A percentile compares a stretch with the other conserved stretches of the same genome.
These are phyloP conservation scores for Neurospora sp. DNA, from an alignment of 495 filamentous ascomycete genomes.

Conservation along the genomic window DNA sequence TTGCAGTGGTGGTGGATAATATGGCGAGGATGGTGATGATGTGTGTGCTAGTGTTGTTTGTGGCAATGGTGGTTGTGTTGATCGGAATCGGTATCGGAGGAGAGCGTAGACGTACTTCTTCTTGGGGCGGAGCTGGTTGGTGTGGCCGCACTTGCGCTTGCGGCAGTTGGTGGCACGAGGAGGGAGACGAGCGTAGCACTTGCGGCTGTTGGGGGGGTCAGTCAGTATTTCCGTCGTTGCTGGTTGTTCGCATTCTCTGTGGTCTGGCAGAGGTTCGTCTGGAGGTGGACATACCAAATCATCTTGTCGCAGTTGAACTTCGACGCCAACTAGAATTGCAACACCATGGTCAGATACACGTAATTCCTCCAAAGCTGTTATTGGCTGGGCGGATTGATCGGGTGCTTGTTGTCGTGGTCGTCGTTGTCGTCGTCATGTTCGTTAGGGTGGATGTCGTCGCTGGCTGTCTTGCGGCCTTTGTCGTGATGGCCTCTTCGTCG, in stretches of 20 bases:
- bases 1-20: too few species aligned
- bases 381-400: neutral
- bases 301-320: constrained; percentile 99
- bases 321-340: constrained; percentile 49
- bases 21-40: too few species aligned
- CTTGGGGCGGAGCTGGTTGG: constrained; percentile 99
- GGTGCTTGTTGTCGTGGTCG: neutral
- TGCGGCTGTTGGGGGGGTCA: constrained; percentile 44
- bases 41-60: too few species aligned
- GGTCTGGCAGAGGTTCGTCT: neutral
- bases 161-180: constrained; percentile 99
- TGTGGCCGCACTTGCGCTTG: constrained; percentile 99
- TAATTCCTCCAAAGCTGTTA: neutral
- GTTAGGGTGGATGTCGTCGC: neutral
- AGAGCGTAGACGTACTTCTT: constrained; percentile 57
- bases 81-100: neutral
- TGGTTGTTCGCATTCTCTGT: neutral
- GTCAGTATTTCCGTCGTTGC: neutral
- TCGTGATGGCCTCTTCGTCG: neutral
- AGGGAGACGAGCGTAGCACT: constrained; percentile 98
- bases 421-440: neutral
- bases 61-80: neutral
- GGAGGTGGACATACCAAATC: constrained; percentile 51
- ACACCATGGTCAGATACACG: neutral
- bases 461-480: neutral